phyloP scores from a whole-genome alignment of 805 yeast genomes.

The Candida parachauliodes region DNA sequence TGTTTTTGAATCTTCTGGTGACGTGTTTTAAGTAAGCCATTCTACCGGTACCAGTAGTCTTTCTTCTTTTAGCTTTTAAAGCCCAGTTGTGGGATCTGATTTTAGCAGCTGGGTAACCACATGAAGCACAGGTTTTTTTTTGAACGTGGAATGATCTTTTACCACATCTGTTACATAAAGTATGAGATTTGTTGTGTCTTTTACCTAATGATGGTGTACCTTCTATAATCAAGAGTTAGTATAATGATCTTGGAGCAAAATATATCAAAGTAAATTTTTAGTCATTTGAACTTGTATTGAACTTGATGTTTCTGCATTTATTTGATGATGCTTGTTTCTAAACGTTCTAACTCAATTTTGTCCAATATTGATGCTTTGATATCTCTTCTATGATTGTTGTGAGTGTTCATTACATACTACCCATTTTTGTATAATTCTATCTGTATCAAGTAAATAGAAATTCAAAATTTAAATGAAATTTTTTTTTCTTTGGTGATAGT shows the following conservation, averaged over 20 bases:
- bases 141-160: constrained; percentile 98
- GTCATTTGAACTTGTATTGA: no score
- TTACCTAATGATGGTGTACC: constrained; percentile 99
- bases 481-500: constrained; percentile 6
- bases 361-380: neutral
- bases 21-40: constrained; percentile 97
- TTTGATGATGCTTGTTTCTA: no score
- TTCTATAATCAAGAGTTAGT: constrained; percentile 45
- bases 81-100: constrained; percentile 99
- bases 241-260: neutral
- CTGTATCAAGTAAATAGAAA: constrained; percentile 1
- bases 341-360: neutral
- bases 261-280: neutral
- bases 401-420: constrained; percentile 60
- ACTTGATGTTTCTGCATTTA: no score
- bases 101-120: constrained; percentile 99
- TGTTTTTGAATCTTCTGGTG: constrained; percentile 97
- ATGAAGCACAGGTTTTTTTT: constrained; percentile 97
- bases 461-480: constrained; percentile 1
- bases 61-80: constrained; percentile 98
- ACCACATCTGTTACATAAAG: constrained; percentile 99
- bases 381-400: neutral
- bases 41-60: constrained; percentile 99
- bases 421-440: constrained; percentile 49
- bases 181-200: constrained; percentile 99